phyloP scores from a whole-genome alignment of 2,329 filamentous ascomycete species.

The Penicillium sp. region DNA sequence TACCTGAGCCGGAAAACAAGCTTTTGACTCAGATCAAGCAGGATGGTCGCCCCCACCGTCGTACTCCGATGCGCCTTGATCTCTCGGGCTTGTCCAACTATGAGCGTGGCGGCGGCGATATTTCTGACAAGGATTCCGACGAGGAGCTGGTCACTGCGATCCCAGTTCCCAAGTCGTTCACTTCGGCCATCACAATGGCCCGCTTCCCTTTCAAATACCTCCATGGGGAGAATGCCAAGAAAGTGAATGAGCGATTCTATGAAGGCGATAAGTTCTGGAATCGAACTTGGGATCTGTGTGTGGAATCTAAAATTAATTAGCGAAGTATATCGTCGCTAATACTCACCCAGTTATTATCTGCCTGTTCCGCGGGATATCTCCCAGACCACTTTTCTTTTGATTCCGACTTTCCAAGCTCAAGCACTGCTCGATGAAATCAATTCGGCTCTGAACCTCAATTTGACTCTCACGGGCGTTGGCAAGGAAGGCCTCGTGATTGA shows the following conservation, averaged over 20 bases:
- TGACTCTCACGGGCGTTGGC: constrained; percentile 59
- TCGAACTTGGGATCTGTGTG: constrained; percentile 75
- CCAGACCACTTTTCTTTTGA: constrained; percentile 61
- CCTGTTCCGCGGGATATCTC: constrained; percentile 50
- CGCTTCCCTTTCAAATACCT: constrained; percentile 47
- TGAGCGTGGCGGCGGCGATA: neutral
- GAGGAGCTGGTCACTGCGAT: neutral
- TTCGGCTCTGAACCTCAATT: constrained; percentile 44
- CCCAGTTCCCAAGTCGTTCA: constrained; percentile 32
- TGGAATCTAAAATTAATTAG: constrained; percentile 15
- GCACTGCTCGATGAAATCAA: constrained; percentile 66
- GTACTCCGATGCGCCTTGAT: neutral
- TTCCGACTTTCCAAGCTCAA: constrained; percentile 65
- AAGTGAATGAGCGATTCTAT: constrained; percentile 41
- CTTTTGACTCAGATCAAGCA: constrained; percentile 3
- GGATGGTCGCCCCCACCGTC: neutral
- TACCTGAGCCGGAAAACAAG: neutral
- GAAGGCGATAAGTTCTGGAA: constrained; percentile 48
- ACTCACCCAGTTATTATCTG: constrained; percentile 61
- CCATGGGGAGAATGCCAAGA: constrained; percentile 29
- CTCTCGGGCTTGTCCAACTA: neutral
- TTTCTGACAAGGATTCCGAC: neutral
- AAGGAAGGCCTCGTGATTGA: constrained; percentile 57
- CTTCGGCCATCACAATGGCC: constrained; percentile 38
- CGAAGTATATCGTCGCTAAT: neutral